Base-by-base conservation (phyloP, 768 basidiomycete genomes). In the Gyrodon lividus region DNA sequence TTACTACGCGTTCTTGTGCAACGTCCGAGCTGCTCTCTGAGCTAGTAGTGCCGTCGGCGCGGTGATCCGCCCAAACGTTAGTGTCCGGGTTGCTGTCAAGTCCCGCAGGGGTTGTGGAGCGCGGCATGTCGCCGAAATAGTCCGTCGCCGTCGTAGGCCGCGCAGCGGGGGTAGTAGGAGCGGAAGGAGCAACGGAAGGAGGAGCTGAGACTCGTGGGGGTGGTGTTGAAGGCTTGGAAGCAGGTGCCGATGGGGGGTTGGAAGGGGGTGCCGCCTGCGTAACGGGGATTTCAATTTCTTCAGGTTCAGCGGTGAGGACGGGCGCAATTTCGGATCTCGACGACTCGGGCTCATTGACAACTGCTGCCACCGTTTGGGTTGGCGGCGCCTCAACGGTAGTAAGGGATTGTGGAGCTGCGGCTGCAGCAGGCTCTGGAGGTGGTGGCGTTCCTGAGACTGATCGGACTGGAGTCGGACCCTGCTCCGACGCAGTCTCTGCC, bases 271-370 rank as follows among this genome's bases (percentile, higher is more conserved):
- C 53, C 5, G 48, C 20, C 31, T n/a, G 60, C 12, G 46, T 40
- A 20, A 34, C 22, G 19, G 55, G 24, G 16, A 69, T 46, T 13
- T 65, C 72, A 13, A 69, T 46, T 13, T 65, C 72, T 37, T 82
- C 81, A 3, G 75, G 72, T 44, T 79, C 77, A 20, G 76, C 77
- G 0, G 78, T 82, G 64, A 82, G 76, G 7, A 77, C 78, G 5
- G 59, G 9, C 65, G 76, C 28, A 73, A 79, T 19, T 69, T 75
- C 38, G 67, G 68, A 34, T 72, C 71, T 46, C 59, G 73, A 17
- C 49, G 60, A 44, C 44, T 48, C 51, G n/a, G 58, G 39, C 26
- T 59, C 54, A 35, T 53, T 43, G 33, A 53, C 8, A 23, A 54
- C 31, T 16, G 47, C 43, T 12, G 55, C 51, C n/a, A 31, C 40